These are phyloP conservation scores for Nitzschia sp. DNA, from an alignment of 108 stramenopile genomes.

Conservation along the genomic window DNA sequence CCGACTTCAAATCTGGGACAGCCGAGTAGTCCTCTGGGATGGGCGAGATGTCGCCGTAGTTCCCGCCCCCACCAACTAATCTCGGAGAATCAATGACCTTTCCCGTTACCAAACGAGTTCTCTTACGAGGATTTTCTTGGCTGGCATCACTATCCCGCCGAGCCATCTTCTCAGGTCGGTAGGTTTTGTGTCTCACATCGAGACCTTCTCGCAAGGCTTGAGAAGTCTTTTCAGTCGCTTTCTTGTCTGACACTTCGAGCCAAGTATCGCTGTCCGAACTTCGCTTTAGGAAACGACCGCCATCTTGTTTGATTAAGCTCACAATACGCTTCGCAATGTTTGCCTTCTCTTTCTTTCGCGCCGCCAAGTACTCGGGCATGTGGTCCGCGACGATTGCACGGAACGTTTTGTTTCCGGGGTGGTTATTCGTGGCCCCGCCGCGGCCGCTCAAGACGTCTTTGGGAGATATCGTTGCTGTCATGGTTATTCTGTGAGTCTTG, in stretches of 20 bases:
- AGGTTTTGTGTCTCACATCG: slow-evolving; percentile 47
- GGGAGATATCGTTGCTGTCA: slow-evolving; percentile 27
- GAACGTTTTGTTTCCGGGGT: slow-evolving; percentile 69
- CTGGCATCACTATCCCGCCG: slow-evolving; percentile 15
- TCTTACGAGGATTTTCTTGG: slow-evolving; percentile 19
- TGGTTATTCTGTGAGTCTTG: slow-evolving; percentile 19
- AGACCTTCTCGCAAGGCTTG: slow-evolving; percentile 77
- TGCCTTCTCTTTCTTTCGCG: slow-evolving; percentile 79
- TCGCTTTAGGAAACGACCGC: slow-evolving; percentile 81
- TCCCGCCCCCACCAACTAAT: background rate
- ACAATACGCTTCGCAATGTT: slow-evolving; percentile 66
- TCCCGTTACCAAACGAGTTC: slow-evolving; percentile 26
- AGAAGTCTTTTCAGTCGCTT: slow-evolving; percentile 69
- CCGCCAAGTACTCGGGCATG: slow-evolving; percentile 70
- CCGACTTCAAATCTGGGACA: slow-evolving; percentile 13
- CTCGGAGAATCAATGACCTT: slow-evolving; percentile 19
- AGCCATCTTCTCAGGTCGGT: slow-evolving; percentile 37
- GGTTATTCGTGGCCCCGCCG: slow-evolving; percentile 78
- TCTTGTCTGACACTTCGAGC: slow-evolving; percentile 60
- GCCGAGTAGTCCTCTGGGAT: background rate
- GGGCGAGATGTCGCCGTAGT: background rate
- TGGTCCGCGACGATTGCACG: slow-evolving; percentile 46
- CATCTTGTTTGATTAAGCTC: slow-evolving; percentile 41
- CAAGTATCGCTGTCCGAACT: slow-evolving; percentile 33
- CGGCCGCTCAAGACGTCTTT: slow-evolving; percentile 83